Evolutionary conservation across 805 yeast species (phyloP).

Genomic region (Cephaloascus albidus): DNA sequence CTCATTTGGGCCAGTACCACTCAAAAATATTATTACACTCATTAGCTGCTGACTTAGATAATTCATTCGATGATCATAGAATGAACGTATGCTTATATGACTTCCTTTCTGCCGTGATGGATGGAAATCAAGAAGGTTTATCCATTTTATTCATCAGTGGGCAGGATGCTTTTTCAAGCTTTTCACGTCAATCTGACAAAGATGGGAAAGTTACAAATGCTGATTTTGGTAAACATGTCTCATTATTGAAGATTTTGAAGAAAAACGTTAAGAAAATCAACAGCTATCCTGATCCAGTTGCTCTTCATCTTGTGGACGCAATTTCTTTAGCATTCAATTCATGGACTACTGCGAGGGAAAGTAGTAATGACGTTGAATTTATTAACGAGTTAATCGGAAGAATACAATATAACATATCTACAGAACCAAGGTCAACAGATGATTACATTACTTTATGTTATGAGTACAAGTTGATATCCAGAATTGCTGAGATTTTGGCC

Average conservation of each 20-base stretch:
- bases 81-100: constrained; percentile 48
- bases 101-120: constrained; percentile 59
- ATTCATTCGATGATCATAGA: constrained; percentile 41
- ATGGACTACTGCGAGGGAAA: constrained; percentile 59
- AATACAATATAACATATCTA: constrained; percentile 13
- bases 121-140: constrained; percentile 71
- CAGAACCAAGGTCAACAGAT: constrained; percentile 5
- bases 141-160: constrained; percentile 62
- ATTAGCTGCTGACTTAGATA: constrained; percentile 50
- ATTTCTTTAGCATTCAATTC: constrained; percentile 67
- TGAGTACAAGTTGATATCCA: constrained; percentile 49
- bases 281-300: constrained; percentile 50
- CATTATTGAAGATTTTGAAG: constrained; percentile 50
- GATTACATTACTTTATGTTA: constrained; percentile 33
- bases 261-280: constrained; percentile 41
- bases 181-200: constrained; percentile 9
- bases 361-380: constrained; percentile 38
- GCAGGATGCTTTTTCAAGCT: constrained; percentile 30
- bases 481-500: constrained; percentile 69
- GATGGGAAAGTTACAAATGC: constrained; percentile 9
- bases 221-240: constrained; percentile 10
- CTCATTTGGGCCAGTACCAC: constrained; percentile 65
- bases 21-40: constrained; percentile 53
- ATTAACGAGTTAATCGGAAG: constrained; percentile 29
- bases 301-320: constrained; percentile 62